Evolutionary conservation across 2,329 filamentous ascomycete genomes (phyloP).

Genomic region (Tolypocladium ovalisporum): DNA sequence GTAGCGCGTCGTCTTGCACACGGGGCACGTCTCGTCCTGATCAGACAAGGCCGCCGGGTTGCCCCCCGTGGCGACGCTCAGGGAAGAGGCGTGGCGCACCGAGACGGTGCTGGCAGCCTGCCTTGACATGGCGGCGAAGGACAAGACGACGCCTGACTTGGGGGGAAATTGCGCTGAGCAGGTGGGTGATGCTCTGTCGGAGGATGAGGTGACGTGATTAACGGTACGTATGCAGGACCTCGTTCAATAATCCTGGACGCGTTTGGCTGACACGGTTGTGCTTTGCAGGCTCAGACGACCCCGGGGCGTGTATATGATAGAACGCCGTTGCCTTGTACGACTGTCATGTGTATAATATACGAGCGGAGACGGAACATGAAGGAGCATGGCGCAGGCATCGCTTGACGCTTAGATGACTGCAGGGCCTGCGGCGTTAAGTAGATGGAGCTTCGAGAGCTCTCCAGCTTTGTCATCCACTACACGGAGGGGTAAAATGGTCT

Average conservation of each 20-base stretch:
- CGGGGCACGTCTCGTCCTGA: conserved; percentile 71
- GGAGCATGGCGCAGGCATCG: not conserved
- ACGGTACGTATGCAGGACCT: conserved; percentile 23
- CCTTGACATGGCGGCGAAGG: conserved; percentile 15
- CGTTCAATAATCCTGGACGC: too few species aligned
- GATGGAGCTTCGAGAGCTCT: not conserved
- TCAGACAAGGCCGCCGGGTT: conserved; percentile 9
- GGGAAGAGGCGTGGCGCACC: conserved; percentile 14
- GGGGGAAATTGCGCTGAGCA: not conserved
- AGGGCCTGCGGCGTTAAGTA: not conserved
- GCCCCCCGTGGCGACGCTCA: not conserved
- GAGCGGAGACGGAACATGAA: not conserved
- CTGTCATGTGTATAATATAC: not conserved
- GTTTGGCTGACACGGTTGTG: not conserved
- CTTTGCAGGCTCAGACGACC: conserved; percentile 4
- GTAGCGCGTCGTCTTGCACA: conserved; percentile 95
- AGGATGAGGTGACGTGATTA: conserved; percentile 14
- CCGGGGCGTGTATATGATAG: conserved; percentile 4
- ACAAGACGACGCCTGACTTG: not conserved
- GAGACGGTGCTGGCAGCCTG: conserved; percentile 14
- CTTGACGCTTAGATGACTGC: not conserved
- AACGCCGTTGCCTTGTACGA: not conserved
- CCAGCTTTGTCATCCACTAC: not conserved
- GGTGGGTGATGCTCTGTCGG: not conserved
- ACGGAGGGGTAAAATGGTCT: too few species aligned